Base-by-base conservation (phyloP, 140 eudicot species). In the Cichorium intybus region DNA sequence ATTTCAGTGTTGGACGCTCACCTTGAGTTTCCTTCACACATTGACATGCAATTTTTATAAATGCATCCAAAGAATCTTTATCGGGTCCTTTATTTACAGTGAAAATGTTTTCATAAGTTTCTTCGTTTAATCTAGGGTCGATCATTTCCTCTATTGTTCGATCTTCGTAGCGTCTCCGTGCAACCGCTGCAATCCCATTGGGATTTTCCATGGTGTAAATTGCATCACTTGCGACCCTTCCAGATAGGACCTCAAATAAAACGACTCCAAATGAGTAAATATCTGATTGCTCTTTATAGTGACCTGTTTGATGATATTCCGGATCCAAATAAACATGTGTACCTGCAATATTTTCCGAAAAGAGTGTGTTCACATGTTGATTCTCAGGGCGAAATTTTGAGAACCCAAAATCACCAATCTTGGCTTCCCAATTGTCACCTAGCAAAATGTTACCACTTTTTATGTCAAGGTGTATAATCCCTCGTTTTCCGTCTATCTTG, bases 231-330 rank as follows among this genome's bases (percentile, higher is more conserved):
- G 68, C 54, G 21, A 62, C 15, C 68, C 24, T 62, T 8, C 67
- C 68, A 2, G 54, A 15, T 27, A 61, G 39, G 24, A 62, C 43
- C 49, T 62, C 55, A 10, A 62, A 62, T 62, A 62, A 43, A 41
- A 41, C 55, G 15, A 62, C 68, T 41, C 68, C 55, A 3, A 62
- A 61, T 0, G 68, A 62, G 54, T 62, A 62, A 3, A 62, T 41
- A 41, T 62, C 41, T 3, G 55, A 41, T 62, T 18, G 37, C 24
- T 22, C 4, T 61, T 62, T 62, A 17, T 23, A 24, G 7, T 8
- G 23, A 23, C 39, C 24, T 0, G 15, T n/a, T 39, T 12, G 37
- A 1, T 0, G 0, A 43, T 41, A 62, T 62, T 62, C 68, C 9
- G 68, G 68, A 62, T 62, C 68, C 24, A 9, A 15, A 27, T 62